phyloP scores from a whole-genome alignment of 805 yeast species.

The Wickerhamiella vanderwaltii region DNA sequence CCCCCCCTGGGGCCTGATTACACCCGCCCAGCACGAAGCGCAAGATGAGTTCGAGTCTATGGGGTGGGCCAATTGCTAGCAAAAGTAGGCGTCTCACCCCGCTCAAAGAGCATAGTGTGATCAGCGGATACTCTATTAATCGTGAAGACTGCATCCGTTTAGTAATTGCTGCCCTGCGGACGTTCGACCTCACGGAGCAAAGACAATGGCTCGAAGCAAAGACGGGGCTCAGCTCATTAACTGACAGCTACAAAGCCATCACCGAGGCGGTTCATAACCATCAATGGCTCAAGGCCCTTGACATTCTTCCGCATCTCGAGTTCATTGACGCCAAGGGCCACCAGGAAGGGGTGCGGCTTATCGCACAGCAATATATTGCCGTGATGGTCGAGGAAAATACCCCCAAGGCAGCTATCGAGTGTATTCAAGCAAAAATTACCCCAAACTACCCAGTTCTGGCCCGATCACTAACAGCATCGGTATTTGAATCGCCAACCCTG shows the following conservation, averaged over 20 bases:
- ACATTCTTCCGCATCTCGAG: background rate
- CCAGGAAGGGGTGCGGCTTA: background rate
- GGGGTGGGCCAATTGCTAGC: background rate
- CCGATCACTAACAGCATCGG: background rate
- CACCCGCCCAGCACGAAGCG: too few species aligned
- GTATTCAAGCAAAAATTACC: background rate
- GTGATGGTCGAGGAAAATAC: background rate
- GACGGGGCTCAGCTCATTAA: background rate
- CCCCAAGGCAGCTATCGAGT: background rate
- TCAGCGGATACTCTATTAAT: background rate
- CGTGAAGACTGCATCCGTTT: background rate
- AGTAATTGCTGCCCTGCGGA: background rate
- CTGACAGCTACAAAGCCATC: background rate
- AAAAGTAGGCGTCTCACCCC: background rate
- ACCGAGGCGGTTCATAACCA: background rate
- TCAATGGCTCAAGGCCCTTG: background rate
- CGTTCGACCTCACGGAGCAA: background rate
- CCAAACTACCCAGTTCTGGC: background rate
- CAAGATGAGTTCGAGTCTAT: background rate
- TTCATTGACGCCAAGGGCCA: background rate
- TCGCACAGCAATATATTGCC: slow-evolving; percentile 1
- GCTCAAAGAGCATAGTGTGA: background rate
- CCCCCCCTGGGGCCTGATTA: too few species aligned
- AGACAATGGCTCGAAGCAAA: background rate
- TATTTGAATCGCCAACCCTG: background rate